Evolutionary conservation across 2,329 filamentous ascomycete species (phyloP).

Genomic region (Pseudogymnoascus sp.): DNA sequence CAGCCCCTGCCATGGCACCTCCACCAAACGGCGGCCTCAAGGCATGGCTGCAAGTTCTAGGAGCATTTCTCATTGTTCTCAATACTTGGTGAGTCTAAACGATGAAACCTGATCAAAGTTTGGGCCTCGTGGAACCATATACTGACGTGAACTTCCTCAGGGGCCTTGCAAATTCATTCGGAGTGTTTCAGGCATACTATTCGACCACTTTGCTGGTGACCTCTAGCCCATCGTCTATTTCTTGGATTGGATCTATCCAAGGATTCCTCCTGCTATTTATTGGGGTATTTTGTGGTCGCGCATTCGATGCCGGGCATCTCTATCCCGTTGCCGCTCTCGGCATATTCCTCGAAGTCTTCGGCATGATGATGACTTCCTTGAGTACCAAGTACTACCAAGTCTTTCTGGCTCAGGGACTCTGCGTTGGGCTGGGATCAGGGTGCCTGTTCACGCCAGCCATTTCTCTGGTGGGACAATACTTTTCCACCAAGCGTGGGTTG

Average conservation of each 20-base stretch:
- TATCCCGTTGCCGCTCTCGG: slow-evolving; percentile 35
- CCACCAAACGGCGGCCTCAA: no score
- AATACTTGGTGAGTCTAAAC: no score
- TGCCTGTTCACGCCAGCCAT: slow-evolving; percentile 58
- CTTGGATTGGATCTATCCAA: slow-evolving; percentile 42
- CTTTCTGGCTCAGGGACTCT: slow-evolving; percentile 38
- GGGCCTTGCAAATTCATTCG: slow-evolving; percentile 39
- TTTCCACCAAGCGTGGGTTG: slow-evolving; percentile 46
- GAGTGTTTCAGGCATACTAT: slow-evolving; percentile 50
- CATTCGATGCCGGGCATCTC: slow-evolving; percentile 42
- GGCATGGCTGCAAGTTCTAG: no score
- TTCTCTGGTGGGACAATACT: slow-evolving; percentile 60
- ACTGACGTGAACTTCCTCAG: no score
- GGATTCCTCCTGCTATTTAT: slow-evolving; percentile 38
- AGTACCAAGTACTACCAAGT: slow-evolving; percentile 38
- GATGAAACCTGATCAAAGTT: no score
- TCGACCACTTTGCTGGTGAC: slow-evolving; percentile 14
- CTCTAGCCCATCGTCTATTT: slow-evolving; percentile 30
- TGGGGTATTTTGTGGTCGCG: slow-evolving; percentile 37
- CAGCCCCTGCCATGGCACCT: no score
- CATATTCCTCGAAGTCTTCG: slow-evolving; percentile 36
- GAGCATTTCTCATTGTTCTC: no score
- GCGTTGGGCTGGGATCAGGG: slow-evolving; percentile 38
- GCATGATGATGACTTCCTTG: slow-evolving; percentile 37
- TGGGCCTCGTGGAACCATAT: no score